Percentiles rank a stretch among this genome's conserved stretches.
These are phyloP conservation scores for Erythrobasidium hasegawianum DNA, from an alignment of 1,284 basidiomycete genomes.

Conservation along the genomic window DNA sequence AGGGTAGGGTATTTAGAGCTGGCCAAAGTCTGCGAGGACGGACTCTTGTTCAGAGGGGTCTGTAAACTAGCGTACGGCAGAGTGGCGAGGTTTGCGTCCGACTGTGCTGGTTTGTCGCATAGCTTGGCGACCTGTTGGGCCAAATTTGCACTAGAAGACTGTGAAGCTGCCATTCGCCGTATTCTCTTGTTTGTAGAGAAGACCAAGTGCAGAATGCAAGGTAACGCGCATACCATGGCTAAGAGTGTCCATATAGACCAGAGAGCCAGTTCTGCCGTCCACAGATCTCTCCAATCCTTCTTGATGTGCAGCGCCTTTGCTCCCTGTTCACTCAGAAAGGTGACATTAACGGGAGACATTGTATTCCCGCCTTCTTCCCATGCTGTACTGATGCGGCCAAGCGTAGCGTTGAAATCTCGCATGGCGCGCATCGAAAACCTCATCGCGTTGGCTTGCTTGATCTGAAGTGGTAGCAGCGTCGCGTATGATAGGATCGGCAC, in stretches of 20 bases:
- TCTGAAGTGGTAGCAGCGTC: slow-evolving; percentile 11
- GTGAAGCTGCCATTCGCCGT: slow-evolving; percentile 10
- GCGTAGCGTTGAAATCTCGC: not conserved
- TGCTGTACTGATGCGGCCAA: not conserved
- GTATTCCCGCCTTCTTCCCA: not conserved
- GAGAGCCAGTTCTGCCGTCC: not conserved
- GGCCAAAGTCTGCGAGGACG: not conserved
- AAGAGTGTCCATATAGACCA: slow-evolving; percentile 5
- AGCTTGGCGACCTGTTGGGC: not conserved
- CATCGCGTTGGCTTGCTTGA: slow-evolving; percentile 11
- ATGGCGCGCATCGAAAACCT: slow-evolving; percentile 2
- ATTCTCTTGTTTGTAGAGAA: slow-evolving; percentile 16
- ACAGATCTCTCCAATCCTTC: not conserved
- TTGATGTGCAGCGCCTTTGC: not conserved
- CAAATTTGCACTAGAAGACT: not conserved
- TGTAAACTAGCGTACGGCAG: not conserved
- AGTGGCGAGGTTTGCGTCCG: not conserved
- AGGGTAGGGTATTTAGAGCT: not conserved
- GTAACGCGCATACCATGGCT: slow-evolving; percentile 3
- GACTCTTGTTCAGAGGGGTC: not conserved
- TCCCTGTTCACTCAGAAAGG: not conserved
- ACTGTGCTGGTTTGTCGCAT: not conserved
- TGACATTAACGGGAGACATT: not conserved
- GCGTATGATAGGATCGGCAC: slow-evolving; percentile 20
- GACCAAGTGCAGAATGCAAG: slow-evolving; percentile 18